Base-by-base conservation (phyloP, 805 yeast species). In the Ogataea haglerorum region DNA sequence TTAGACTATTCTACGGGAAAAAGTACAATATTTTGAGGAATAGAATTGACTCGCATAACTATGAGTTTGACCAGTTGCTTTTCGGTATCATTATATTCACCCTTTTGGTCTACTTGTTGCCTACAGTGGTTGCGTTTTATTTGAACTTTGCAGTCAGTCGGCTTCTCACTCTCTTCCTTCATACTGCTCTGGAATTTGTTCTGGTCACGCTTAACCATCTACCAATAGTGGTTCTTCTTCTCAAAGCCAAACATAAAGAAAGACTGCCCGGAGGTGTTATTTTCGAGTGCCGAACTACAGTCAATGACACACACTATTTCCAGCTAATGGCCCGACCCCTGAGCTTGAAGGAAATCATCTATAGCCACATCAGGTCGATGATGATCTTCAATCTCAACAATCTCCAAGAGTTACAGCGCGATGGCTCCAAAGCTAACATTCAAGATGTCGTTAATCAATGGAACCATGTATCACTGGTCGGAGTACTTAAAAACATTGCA, bases 11-110 rank as follows among this genome's bases (percentile, higher is more conserved):
- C 53, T 73, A 91, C 41, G 99, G 99, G 1, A 85, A 84, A 61
- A 89, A 90, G 61, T 82, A 79, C 51, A 93, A 93, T 56, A 79
- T 83, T 3, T 65, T 93, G 53, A 75, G 98, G 50, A 72, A 85
- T 40, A 80, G 99, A 68, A 79, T 89, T 23, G 99, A 93, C 60
- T 78, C 81, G 18, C 80, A 89, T 47, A 78, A 83, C 57, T 91
- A 85, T 59, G 91, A 85, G 45, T 67, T 91, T 17, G 96, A 90
- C 58, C 95, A 90, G 55, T 69, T 91, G 41, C 66, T 95, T 35
- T 65, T 91, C 57, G 99, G 99, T 0, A 93, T 96, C 2, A 71
- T 93, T 42, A 62, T 91, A 13, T 93, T 93, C 63, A 87, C 91
- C 35, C 78, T 90, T 12, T 65, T 86, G 38, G 64, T 84, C 0